These are phyloP conservation scores for Otatea glauca DNA, from an alignment of 176 grass and related monocot genomes.

Conservation along the genomic window DNA sequence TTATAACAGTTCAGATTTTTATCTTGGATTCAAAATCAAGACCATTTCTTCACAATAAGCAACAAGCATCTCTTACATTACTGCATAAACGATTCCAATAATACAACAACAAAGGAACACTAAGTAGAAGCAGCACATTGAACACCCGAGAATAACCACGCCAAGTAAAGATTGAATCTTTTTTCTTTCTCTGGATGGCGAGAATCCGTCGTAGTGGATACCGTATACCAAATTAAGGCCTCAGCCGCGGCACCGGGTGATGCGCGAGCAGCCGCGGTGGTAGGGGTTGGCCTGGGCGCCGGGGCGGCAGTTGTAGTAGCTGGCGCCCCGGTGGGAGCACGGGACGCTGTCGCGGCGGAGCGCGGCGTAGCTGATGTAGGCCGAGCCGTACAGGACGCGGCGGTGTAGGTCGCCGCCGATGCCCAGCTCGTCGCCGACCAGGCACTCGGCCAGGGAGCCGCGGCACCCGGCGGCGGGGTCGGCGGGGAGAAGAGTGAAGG, in stretches of 20 bases:
- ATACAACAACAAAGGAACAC: not conserved
- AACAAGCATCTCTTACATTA: not conserved
- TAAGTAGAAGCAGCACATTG: not conserved
- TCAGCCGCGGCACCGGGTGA: constrained; percentile 53
- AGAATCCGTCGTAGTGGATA: not conserved
- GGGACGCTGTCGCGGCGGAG: constrained; percentile 48
- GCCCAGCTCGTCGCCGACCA: not conserved
- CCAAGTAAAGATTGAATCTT: not conserved
- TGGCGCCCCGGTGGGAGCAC: constrained; percentile 51
- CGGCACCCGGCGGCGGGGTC: not conserved
- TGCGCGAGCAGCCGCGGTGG: constrained; percentile 53
- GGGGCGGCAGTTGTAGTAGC: constrained; percentile 62
- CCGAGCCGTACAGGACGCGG: not conserved
- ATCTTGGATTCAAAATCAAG: not conserved
- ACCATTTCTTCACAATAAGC: not conserved
- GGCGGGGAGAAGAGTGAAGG: not conserved
- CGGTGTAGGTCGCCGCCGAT: not conserved
- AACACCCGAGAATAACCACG: not conserved
- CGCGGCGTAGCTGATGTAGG: constrained; percentile 57
- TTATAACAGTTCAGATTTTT: not conserved
- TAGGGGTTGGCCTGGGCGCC: constrained; percentile 55
- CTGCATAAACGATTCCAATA: not conserved
- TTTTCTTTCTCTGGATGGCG: not conserved
- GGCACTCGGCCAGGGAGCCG: not conserved
- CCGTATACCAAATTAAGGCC: not conserved